These are phyloP conservation scores for Sporothrix brasiliensis DNA, from an alignment of 2,329 filamentous ascomycete species.

Conservation along the genomic window DNA sequence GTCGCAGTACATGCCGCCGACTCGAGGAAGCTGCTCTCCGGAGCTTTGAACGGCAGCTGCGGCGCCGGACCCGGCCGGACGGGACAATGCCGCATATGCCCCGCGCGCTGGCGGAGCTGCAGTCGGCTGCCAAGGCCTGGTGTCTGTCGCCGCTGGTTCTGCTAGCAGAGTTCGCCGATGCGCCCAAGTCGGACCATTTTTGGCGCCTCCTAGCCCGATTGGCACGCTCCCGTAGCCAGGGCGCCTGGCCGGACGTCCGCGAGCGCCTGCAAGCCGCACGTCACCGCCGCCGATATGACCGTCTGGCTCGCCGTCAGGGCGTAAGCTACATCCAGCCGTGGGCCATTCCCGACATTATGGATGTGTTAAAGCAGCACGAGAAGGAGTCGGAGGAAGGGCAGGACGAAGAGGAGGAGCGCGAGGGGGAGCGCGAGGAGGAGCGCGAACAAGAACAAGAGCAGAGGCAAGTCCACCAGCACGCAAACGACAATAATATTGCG, in stretches of 20 bases:
- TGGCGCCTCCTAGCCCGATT: background rate
- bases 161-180: background rate
- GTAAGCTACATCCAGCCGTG: constrained; percentile 1
- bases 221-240: background rate
- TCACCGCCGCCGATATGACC: background rate
- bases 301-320: background rate
- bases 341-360: constrained; percentile 1
- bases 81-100: background rate
- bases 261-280: background rate
- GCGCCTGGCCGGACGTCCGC: background rate
- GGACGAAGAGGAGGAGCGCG: background rate
- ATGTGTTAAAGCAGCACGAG: background rate
- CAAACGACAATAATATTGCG: no score
- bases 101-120: background rate
- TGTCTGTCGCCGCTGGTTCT: background rate
- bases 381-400: background rate
- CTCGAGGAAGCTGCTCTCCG: no score
- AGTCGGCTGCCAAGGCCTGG: background rate
- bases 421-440: background rate
- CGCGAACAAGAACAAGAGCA: background rate
- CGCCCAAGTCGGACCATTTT: constrained; percentile 2
- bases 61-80: no score
- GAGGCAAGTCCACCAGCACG: background rate
- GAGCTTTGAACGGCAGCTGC: no score
- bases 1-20: no score